Conservation (phyloP, 176 grass and related monocot genomes). For the barley (Hordeum vulgare) region DNA sequence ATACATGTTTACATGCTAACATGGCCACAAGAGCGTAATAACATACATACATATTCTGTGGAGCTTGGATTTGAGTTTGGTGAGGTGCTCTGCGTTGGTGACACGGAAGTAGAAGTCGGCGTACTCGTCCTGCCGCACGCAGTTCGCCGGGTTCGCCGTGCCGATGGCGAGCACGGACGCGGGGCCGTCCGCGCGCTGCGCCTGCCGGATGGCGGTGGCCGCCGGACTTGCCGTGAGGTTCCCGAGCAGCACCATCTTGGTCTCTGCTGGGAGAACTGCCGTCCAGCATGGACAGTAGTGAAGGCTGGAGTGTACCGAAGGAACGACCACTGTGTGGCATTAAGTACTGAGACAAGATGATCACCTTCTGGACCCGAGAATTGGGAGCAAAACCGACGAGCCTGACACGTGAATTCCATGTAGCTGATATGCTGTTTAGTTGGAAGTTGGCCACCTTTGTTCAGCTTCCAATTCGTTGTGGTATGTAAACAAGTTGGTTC, state of each 20-base stretch:
- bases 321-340: too few relatives aligned
- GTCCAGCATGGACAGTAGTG: background rate
- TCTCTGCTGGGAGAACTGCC: background rate
- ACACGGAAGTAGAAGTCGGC: background rate
- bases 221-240: background rate
- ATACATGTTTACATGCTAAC: too few relatives aligned
- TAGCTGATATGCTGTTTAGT: background rate
- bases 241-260: background rate
- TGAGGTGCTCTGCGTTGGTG: background rate
- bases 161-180: background rate
- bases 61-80: background rate
- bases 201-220: background rate
- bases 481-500: background rate
- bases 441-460: background rate
- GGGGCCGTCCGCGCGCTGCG: background rate
- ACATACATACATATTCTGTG: background rate
- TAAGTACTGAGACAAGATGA: too few relatives aligned
- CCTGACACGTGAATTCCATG: background rate
- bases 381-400: too few relatives aligned
- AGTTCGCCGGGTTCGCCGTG: background rate
- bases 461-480: too few relatives aligned
- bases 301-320: too few relatives aligned
- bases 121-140: background rate
- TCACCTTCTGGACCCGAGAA: too few relatives aligned
- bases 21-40: background rate